Base-by-base conservation (phyloP, 1,139 yeast genomes). In the Candida anutae region DNA sequence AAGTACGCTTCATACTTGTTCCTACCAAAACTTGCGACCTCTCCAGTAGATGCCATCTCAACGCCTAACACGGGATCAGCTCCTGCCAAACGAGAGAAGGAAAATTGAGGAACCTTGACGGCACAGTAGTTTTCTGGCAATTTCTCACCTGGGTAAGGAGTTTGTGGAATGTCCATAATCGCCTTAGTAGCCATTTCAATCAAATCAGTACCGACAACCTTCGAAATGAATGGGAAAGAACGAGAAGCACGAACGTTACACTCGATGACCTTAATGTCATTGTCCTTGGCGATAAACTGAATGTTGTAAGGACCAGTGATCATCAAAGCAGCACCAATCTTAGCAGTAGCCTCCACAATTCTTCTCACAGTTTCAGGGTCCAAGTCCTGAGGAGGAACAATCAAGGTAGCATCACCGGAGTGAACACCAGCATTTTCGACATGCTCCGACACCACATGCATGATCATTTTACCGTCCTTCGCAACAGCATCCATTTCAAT, bases 1-100 rank as follows among this genome's bases (percentile, higher is more conserved):
- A 93, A 64, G 64, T 93, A 93, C 18, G 98, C 98, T 63, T 93
- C 98, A 50, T 87, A 87, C 61, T 90, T 88, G 70, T 90, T 80
- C 53, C 71, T 85, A 50, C 98, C 99, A 54, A 93, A 88, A 40
- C 94, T 77, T 29, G 99, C 99, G 49, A 90, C 98, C 62, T 90
- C 98, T 73, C 98, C 98, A 38, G 98, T 90, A 16, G 97, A 88
- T 21, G 98, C 97, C 98, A 90, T 90, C 62, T 90, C 98, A 43
- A 90, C 98, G 62, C 98, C 98, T 44, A 90, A 70, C 36, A 90
- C 87, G 30, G 98, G 98, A 58, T 90, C 98, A 36, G 98, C 98
- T 47, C 98, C 98, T 28, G 97, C 87, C 48, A 90, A 74, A 59
- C 98, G 79, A 24, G 97, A 83, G 77, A 90, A 90, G 16, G 97